Conservation (phyloP, 2,329 filamentous ascomycete genomes). For the Nemania sp. region DNA sequence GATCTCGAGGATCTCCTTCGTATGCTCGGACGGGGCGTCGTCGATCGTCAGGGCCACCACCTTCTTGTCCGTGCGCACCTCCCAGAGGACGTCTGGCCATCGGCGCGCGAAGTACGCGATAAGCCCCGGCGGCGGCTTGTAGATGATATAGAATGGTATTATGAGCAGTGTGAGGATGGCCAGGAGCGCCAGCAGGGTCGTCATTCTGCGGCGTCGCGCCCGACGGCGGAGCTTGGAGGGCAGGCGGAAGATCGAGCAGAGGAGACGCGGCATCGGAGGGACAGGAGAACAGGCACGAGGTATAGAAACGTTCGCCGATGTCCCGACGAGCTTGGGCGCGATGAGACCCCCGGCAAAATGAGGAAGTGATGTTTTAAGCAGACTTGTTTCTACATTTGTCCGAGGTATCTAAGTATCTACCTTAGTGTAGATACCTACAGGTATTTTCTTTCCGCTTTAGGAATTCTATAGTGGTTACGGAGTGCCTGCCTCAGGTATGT, state of each 20-base stretch:
- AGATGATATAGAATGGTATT: conserved; percentile 68
- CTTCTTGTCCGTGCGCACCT: conserved; percentile 62
- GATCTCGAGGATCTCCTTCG: conserved; percentile 69
- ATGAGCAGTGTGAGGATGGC: conserved; percentile 43
- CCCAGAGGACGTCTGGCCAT: conserved; percentile 82
- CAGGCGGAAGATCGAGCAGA: conserved; percentile 55
- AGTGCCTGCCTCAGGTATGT: too few relatives aligned
- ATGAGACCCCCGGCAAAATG: too few relatives aligned
- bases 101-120: conserved; percentile 71
- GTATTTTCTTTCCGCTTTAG: too few relatives aligned
- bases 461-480: too few relatives aligned
- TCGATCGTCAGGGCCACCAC: conserved; percentile 85
- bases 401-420: too few relatives aligned
- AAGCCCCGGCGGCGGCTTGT: conserved; percentile 76
- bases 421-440: too few relatives aligned
- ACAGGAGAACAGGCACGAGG: neutral
- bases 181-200: conserved; percentile 53
- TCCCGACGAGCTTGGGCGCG: neutral
- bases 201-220: conserved; percentile 63
- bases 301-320: conserved; percentile 1
- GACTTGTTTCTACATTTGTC: too few relatives aligned
- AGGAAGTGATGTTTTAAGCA: too few relatives aligned
- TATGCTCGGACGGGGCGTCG: conserved; percentile 78
- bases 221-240: conserved; percentile 61
- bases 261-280: conserved; percentile 39